Percentiles rank a stretch among this genome's conserved stretches.
Evolutionary conservation across 192 early-diverging fungal species (phyloP).

Genomic region (Rhizoclosmatium sp.): DNA sequence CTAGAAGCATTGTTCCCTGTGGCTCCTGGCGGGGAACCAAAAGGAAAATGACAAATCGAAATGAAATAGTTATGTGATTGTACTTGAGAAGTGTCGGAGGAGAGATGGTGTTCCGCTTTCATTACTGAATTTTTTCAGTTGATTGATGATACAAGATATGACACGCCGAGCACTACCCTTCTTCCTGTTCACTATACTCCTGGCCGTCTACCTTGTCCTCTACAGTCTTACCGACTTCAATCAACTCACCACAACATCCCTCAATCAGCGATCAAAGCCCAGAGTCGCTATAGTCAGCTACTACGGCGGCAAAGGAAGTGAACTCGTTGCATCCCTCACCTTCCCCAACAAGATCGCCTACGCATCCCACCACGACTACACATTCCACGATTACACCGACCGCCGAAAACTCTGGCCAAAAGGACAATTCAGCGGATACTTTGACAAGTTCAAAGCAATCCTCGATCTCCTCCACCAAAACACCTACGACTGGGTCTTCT

Average conservation of each 20-base stretch:
- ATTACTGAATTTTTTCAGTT: no score
- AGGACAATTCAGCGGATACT: neutral
- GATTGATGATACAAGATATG: no score
- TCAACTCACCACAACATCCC: no score
- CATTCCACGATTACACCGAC: neutral
- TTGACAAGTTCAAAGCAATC: slow-evolving; percentile 17
- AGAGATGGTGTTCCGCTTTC: no score
- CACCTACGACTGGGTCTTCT: slow-evolving; percentile 19
- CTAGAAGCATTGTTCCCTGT: slow-evolving; percentile 19
- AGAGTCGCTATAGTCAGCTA: slow-evolving; percentile 1
- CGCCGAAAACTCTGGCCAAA: neutral
- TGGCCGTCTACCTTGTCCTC: no score
- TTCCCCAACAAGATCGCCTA: slow-evolving; percentile 8
- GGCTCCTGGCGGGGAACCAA: neutral
- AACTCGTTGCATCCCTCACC: neutral
- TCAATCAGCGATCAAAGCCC: no score
- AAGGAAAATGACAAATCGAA: neutral
- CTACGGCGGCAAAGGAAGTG: neutral
- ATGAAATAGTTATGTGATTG: no score
- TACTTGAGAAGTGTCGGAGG: no score
- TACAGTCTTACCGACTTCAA: no score
- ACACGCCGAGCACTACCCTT: no score
- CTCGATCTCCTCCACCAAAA: neutral
- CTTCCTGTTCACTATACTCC: no score
- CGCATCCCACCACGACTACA: slow-evolving; percentile 13